Conservation (phyloP, 306 rosid genomes). For the Rosa lucieae region DNA sequence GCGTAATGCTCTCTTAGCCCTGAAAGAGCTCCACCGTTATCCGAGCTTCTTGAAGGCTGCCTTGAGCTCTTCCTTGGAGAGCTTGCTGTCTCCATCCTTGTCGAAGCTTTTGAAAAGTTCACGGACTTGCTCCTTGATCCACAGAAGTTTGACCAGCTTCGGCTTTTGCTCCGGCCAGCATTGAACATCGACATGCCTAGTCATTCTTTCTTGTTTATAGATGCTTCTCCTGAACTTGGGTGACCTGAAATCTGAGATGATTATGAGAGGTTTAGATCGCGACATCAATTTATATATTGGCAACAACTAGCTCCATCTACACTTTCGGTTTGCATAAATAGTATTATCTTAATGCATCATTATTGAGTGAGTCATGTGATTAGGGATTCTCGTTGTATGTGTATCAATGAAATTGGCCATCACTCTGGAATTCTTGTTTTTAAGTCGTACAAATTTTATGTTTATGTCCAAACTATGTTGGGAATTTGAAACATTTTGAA, state of each 20-base stretch:
- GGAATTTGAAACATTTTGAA: too few relatives aligned
- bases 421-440: too few relatives aligned
- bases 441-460: too few relatives aligned
- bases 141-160: background rate
- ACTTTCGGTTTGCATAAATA: too few relatives aligned
- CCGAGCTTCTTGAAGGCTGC: constrained; percentile 9
- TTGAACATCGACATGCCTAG: background rate
- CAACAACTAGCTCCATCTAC: too few relatives aligned
- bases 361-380: too few relatives aligned
- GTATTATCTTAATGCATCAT: too few relatives aligned
- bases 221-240: background rate
- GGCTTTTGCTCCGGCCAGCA: background rate
- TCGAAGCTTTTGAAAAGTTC: constrained; percentile 21
- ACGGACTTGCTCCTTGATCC: constrained; percentile 16
- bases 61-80: constrained; percentile 11
- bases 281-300: background rate
- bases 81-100: constrained; percentile 13
- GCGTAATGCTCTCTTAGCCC: background rate
- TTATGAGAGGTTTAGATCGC: background rate
- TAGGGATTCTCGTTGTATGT: too few relatives aligned
- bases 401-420: too few relatives aligned
- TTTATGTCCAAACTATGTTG: too few relatives aligned
- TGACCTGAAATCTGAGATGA: background rate
- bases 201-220: background rate
- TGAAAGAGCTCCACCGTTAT: background rate